A percentile compares a stretch with the other conserved stretches of the same genome.
phyloP scores from a whole-genome alignment of 2,329 filamentous ascomycete genomes.

The Zasmidium angulare region DNA sequence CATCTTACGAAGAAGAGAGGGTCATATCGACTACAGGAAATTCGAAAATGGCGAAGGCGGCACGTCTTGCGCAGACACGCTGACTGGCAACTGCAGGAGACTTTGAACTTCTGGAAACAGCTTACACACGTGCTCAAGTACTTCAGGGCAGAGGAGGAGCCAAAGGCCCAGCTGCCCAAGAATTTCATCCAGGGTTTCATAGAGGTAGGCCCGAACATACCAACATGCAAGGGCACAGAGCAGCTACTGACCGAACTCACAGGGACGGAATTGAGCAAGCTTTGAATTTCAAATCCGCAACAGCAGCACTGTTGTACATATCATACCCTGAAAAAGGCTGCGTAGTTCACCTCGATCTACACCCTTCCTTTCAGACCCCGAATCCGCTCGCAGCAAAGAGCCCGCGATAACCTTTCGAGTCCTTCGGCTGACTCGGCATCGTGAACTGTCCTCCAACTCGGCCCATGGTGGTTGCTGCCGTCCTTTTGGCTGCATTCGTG shows the following conservation, averaged over 20 bases:
- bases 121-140: constrained; percentile 94
- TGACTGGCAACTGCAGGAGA: constrained; percentile 64
- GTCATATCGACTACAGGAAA: neutral
- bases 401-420: no score
- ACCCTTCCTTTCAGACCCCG: no score
- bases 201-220: constrained; percentile 64
- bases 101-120: constrained; percentile 99
- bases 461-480: no score
- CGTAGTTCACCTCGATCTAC: neutral
- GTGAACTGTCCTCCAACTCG: no score
- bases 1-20: neutral
- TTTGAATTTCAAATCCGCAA: neutral
- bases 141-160: constrained; percentile 85
- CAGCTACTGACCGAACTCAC: no score
- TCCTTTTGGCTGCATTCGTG: constrained; percentile 16
- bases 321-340: constrained; percentile 21
- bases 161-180: constrained; percentile 71
- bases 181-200: constrained; percentile 95
- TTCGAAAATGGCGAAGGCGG: neutral
- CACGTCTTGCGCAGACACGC: neutral
- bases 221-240: neutral
- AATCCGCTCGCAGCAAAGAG: no score
- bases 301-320: constrained; percentile 27
- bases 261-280: constrained; percentile 28
- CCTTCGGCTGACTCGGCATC: no score